Evolutionary conservation across 2,329 filamentous ascomycete species (phyloP), one percentile per base, ranked within the genome.

Genomic region (Colletotrichum sublineola): DNA sequence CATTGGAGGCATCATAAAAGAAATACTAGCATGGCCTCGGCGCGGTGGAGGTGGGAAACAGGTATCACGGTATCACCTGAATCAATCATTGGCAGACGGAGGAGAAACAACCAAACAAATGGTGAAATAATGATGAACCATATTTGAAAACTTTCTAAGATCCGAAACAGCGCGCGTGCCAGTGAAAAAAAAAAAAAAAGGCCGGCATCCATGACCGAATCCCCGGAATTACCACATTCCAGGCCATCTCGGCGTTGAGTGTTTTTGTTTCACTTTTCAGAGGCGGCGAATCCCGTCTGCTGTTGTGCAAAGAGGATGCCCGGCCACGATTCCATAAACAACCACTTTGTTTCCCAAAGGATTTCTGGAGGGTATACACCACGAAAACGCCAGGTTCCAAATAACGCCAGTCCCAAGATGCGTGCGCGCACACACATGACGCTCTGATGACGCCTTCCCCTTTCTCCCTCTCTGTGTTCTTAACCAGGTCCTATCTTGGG

Each of bases 401-500:
- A 24, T 24, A 61, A 63, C 57, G 63, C 68, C 68, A 46, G 44
- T 33, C 29, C 29, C 50, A 12, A 61, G 44, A 52, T 38, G 60
- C 24, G 24, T 24, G 24, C 24, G 24, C 1, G 24, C 42, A 44
- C 31, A 50, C 29, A 63, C 29, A 11, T 29, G 57, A n/a, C 15
- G 38, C 18, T 14, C 57, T 14, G 18, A 33, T 20, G 42, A 46
- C 46, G 46, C 46, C 8, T 24, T 48, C n/a, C n/a, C 46, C 46
- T 5, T n/a, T 9, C n/a, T 3, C 15, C 8, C 44, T 55, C 5
- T 40, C 20, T n/a, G 9, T 36, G 1, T 20, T 9, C 18, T 60
- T 56, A 91, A 50, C 89, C 89, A 0, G 89, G 89, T 14, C 89
- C 89, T 68, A 91, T 91, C 84, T 90, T 90, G 77, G 89, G 89